A percentile compares a stretch with the other conserved stretches of the same genome.
Evolutionary conservation across 148 eudicot species (phyloP).

Genomic region (Cornus florida): DNA sequence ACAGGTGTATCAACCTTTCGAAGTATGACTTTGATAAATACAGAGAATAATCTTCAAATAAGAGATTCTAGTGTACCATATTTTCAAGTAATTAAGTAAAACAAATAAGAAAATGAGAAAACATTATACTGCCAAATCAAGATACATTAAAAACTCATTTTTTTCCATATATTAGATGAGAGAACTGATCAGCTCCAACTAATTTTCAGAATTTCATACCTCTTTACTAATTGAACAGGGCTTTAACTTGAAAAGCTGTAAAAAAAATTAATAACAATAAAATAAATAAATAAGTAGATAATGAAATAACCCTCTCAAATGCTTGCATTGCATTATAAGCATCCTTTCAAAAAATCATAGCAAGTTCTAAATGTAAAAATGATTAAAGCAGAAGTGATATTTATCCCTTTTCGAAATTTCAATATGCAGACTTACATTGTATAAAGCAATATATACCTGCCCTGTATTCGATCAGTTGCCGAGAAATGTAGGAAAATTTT

Average conservation of each 20-base stretch:
- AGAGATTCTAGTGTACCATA: not conserved
- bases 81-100: not conserved
- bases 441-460: too few relatives aligned
- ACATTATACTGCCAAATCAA: not conserved
- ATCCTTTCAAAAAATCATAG: not conserved
- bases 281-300: slow-evolving; percentile 5
- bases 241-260: slow-evolving; percentile 64
- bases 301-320: not conserved
- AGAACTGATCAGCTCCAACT: not conserved
- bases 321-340: not conserved
- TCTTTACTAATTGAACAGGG: slow-evolving; percentile 45
- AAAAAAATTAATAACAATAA: not conserved
- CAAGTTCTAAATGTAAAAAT: not conserved
- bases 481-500: too few relatives aligned
- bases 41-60: not conserved
- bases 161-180: not conserved
- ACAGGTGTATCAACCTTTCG: not conserved
- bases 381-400: not conserved
- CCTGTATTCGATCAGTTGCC: too few relatives aligned
- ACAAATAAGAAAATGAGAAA: too few relatives aligned
- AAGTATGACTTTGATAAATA: not conserved
- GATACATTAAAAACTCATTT: not conserved
- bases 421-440: not conserved
- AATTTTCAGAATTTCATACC: slow-evolving; percentile 33
- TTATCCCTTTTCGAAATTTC: too few relatives aligned